Conservation (phyloP, 495 filamentous ascomycete species). For the Usnea hakonensis region DNA sequence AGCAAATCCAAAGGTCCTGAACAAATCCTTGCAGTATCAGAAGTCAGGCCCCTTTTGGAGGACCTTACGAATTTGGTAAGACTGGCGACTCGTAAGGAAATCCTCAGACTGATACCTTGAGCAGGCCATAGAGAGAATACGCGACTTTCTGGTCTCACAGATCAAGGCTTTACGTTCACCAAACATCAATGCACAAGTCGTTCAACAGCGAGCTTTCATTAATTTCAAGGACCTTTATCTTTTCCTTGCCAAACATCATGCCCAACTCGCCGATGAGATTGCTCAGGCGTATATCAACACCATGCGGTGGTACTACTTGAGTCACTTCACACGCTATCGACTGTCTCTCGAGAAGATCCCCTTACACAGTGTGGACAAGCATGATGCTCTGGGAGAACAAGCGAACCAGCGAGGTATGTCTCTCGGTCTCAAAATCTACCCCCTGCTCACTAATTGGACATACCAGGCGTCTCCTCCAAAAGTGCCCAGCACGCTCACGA, state of each 20-base stretch:
- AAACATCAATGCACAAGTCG: constrained; percentile 90
- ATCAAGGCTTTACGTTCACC: constrained; percentile 89
- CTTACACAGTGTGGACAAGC: constrained; percentile 71
- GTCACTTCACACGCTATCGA: constrained; percentile 83
- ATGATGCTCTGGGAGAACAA: constrained; percentile 78
- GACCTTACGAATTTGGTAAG: constrained; percentile 73
- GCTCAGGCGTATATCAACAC: constrained; percentile 93
- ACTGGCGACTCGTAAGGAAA: not conserved
- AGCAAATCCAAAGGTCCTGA: constrained; percentile 50
- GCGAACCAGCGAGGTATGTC: constrained; percentile 49
- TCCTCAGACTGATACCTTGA: constrained; percentile 15
- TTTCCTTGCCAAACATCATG: constrained; percentile 74
- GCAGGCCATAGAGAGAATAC: constrained; percentile 83
- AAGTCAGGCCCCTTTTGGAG: constrained; percentile 76
- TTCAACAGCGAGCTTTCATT: constrained; percentile 84
- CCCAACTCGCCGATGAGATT: constrained; percentile 75
- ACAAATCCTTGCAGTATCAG: constrained; percentile 65
- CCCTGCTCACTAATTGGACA: constrained; percentile 22
- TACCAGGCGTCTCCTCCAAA: constrained; percentile 42
- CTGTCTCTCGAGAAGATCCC: constrained; percentile 77
- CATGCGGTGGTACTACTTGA: constrained; percentile 96
- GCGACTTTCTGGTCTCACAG: constrained; percentile 87
- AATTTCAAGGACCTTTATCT: constrained; percentile 78
- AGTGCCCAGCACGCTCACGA: constrained; percentile 52
- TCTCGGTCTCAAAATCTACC: not conserved